Percentiles rank a stretch among this genome's conserved stretches.
Evolutionary conservation across 2,329 filamentous ascomycete species (phyloP).

Genomic region (Nannizziopsis barbatae): DNA sequence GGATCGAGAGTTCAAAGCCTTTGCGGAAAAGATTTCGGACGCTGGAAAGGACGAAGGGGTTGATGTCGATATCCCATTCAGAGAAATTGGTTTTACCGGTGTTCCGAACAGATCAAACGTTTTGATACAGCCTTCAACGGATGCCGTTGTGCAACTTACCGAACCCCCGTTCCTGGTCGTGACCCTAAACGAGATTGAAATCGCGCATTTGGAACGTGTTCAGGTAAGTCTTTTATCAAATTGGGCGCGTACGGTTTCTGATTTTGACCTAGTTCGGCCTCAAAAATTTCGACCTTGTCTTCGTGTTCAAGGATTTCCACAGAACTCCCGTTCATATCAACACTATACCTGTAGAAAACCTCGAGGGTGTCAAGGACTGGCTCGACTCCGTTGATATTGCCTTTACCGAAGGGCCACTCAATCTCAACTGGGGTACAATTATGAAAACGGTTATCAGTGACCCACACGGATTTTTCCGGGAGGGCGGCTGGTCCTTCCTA

Average conservation of each 20-base stretch:
- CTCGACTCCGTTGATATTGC: constrained; percentile 91
- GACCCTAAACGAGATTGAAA: constrained; percentile 88
- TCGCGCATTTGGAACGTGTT: constrained; percentile 91
- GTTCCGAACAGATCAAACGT: constrained; percentile 94
- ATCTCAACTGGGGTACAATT: constrained; percentile 97
- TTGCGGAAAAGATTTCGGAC: constrained; percentile 94
- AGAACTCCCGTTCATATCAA: constrained; percentile 90
- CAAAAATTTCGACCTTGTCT: constrained; percentile 98
- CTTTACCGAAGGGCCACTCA: constrained; percentile 86
- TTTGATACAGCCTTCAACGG: constrained; percentile 87
- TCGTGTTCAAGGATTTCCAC: constrained; percentile 95
- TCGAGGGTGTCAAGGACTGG: constrained; percentile 96
- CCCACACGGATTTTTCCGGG: constrained; percentile 86
- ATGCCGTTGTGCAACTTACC: constrained; percentile 91
- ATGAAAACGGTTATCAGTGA: constrained; percentile 98
- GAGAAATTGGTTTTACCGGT: constrained; percentile 92
- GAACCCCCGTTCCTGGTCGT: constrained; percentile 95
- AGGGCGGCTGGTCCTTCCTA: constrained; percentile 92
- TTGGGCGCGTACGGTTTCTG: constrained; percentile 18
- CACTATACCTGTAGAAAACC: constrained; percentile 88
- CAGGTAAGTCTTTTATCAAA: constrained; percentile 34
- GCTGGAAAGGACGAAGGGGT: constrained; percentile 83
- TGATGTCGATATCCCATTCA: constrained; percentile 91
- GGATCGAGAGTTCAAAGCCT: constrained; percentile 89
- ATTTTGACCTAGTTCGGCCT: constrained; percentile 62